A percentile compares a stretch with the other conserved stretches of the same genome.
These are phyloP conservation scores for Lasiosphaeriaceae sp. DNA, from an alignment of 495 filamentous ascomycete genomes.

Conservation along the genomic window DNA sequence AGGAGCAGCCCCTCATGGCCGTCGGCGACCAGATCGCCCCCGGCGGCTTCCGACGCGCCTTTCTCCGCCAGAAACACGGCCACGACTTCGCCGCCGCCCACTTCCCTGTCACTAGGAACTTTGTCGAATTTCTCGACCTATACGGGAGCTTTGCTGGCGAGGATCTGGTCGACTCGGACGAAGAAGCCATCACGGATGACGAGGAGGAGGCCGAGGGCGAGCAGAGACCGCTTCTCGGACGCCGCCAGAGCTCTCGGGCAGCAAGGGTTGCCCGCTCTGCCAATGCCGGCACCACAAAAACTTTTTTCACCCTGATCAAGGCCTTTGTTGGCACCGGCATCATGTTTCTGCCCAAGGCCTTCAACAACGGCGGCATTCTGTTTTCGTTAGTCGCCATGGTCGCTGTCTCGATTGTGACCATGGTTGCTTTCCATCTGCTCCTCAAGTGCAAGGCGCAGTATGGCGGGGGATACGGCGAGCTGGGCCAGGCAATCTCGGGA, in stretches of 20 bases:
- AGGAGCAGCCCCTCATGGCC: slow-evolving; percentile 29
- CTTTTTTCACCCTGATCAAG: slow-evolving; percentile 66
- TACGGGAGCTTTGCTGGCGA: slow-evolving; percentile 72
- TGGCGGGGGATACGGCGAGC: slow-evolving; percentile 60
- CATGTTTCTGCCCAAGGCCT: slow-evolving; percentile 67
- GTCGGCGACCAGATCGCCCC: slow-evolving; percentile 52
- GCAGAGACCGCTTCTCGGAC: slow-evolving; percentile 52
- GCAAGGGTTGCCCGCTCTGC: slow-evolving; percentile 31
- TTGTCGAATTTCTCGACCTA: slow-evolving; percentile 64
- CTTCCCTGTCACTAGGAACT: slow-evolving; percentile 56
- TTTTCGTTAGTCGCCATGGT: slow-evolving; percentile 60
- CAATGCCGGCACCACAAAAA: slow-evolving; percentile 55
- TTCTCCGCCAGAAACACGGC: slow-evolving; percentile 47
- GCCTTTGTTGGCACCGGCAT: slow-evolving; percentile 65
- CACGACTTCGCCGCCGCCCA: slow-evolving; percentile 36
- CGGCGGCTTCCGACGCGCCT: slow-evolving; percentile 60
- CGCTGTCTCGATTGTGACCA: slow-evolving; percentile 50
- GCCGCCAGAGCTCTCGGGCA: slow-evolving; percentile 35
- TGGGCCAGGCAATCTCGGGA: slow-evolving; percentile 54
- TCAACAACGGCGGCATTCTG: slow-evolving; percentile 63
- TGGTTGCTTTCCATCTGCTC: slow-evolving; percentile 61
- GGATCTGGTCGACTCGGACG: slow-evolving; percentile 61
- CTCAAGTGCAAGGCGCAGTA: slow-evolving; percentile 49
- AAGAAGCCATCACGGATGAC: slow-evolving; percentile 47
- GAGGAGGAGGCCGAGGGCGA: slow-evolving; percentile 44